Evolutionary conservation across 169 alveolate species (phyloP).

Genomic region (Perkinsus marinus): DNA sequence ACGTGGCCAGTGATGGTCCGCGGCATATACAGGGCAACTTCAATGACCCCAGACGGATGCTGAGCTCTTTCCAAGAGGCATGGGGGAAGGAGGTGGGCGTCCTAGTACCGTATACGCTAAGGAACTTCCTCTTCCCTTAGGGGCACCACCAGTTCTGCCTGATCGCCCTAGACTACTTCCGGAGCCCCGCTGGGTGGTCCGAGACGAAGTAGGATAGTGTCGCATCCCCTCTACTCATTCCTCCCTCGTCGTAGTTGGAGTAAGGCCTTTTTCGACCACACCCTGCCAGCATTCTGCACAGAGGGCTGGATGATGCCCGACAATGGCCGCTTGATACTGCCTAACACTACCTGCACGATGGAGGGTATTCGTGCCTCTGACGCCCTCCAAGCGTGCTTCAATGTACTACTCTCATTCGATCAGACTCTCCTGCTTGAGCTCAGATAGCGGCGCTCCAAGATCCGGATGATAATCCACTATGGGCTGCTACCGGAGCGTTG

Average conservation of each 20-base stretch:
- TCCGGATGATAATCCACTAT: neutral
- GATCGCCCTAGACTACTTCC: neutral
- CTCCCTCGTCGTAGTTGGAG: neutral
- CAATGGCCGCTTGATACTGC: neutral
- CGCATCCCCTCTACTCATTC: neutral
- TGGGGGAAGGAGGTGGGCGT: neutral
- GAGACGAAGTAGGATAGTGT: neutral
- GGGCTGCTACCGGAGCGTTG: neutral
- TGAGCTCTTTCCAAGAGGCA: neutral
- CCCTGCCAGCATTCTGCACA: neutral
- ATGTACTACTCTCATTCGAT: neutral
- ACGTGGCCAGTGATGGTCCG: neutral
- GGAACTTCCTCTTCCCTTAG: neutral
- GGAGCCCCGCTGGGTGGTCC: neutral
- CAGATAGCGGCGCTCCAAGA: neutral
- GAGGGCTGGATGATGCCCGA: neutral
- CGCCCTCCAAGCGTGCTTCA: neutral
- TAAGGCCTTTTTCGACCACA: neutral
- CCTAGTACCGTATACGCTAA: neutral
- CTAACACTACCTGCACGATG: neutral
- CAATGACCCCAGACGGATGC: neutral
- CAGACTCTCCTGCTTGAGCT: neutral
- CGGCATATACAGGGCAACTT: neutral
- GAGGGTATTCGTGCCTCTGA: neutral
- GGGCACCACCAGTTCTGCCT: neutral